These are phyloP conservation scores for Fraxinus americana DNA, from an alignment of 257 asterid genomes.

Conservation along the genomic window DNA sequence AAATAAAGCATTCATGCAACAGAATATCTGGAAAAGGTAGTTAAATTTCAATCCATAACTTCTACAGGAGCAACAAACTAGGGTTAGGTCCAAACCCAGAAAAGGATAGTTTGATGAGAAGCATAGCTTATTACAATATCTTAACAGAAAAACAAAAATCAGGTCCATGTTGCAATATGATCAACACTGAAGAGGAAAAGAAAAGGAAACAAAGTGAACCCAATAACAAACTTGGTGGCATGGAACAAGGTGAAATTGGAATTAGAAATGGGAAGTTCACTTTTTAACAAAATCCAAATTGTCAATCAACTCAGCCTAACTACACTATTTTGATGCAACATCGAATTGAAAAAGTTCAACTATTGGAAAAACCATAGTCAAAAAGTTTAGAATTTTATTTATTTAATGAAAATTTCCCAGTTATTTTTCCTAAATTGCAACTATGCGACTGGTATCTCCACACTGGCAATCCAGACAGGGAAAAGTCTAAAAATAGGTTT, in stretches of 20 bases:
- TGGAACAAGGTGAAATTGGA: too few species aligned
- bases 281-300: neutral
- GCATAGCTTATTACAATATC: neutral
- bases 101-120: neutral
- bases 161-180: neutral
- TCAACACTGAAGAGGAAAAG: neutral
- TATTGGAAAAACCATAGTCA: neutral
- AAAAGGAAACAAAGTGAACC: neutral
- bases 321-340: neutral
- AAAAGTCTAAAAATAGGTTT: neutral
- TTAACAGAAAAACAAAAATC: neutral
- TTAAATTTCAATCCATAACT: neutral
- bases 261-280: neutral
- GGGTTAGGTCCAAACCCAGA: conserved; percentile 1
- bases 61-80: neutral
- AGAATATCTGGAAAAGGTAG: neutral
- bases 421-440: neutral
- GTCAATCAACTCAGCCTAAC: neutral
- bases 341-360: neutral
- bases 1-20: conserved; percentile 21
- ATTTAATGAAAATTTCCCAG: neutral
- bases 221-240: neutral
- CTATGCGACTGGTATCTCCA: neutral
- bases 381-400: neutral
- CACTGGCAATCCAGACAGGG: neutral